Evolutionary conservation across 176 grass and related monocot species (phyloP).

Genomic region (Echinochloa phyllopogon): DNA sequence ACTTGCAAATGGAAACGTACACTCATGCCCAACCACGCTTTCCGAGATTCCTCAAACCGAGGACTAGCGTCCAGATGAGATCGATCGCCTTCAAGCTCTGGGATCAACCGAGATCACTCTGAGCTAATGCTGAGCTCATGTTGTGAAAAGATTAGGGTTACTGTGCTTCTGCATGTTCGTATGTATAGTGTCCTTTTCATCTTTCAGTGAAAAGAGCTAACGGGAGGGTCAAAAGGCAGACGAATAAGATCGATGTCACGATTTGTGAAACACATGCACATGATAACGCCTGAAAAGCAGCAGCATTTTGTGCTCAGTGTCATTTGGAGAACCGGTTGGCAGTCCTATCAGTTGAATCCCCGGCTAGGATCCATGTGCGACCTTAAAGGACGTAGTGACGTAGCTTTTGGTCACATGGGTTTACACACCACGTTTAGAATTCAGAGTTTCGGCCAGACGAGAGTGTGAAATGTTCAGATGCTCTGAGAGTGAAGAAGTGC

Average conservation of each 20-base stretch:
- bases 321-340: slow-evolving; percentile 16
- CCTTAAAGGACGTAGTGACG: neutral
- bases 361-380: slow-evolving; percentile 39
- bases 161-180: neutral
- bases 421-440: neutral
- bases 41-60: slow-evolving; percentile 39
- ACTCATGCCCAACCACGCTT: slow-evolving; percentile 41
- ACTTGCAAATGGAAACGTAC: slow-evolving; percentile 41
- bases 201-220: slow-evolving; percentile 1
- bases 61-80: slow-evolving; percentile 25
- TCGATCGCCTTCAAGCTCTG: slow-evolving; percentile 22
- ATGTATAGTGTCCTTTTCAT: slow-evolving; percentile 1
- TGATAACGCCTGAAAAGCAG: slow-evolving; percentile 43
- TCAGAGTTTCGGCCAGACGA: neutral
- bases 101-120: slow-evolving; percentile 15
- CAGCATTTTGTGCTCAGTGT: slow-evolving; percentile 30
- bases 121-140: slow-evolving; percentile 54
- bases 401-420: slow-evolving; percentile 6
- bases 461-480: slow-evolving; percentile 29
- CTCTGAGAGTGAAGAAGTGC: neutral
- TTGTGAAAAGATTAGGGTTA: slow-evolving; percentile 18
- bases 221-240: slow-evolving; percentile 31
- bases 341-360: slow-evolving; percentile 44
- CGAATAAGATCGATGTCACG: neutral
- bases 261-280: slow-evolving; percentile 34